Evolutionary conservation across 2,329 filamentous ascomycete species (phyloP).

Genomic region (Cyphellophora attinorum): DNA sequence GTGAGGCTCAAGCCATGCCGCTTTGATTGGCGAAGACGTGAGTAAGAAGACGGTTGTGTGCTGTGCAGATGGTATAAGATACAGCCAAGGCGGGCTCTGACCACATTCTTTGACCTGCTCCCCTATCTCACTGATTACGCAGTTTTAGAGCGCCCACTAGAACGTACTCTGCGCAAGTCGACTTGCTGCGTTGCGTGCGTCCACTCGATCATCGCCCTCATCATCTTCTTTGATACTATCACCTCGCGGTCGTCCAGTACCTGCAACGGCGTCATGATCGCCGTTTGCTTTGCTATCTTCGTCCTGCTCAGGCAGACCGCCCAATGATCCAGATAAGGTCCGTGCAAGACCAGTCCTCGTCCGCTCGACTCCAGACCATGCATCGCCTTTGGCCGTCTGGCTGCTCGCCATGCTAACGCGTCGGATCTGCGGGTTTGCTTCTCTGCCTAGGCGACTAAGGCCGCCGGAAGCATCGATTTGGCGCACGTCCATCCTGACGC

Average conservation of each 20-base stretch:
- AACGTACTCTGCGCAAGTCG: slow-evolving; percentile 91
- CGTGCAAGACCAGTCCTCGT: slow-evolving; percentile 68
- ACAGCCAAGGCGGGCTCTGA: no score
- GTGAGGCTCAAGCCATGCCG: no score
- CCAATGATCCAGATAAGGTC: slow-evolving; percentile 55
- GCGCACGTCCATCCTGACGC: slow-evolving; percentile 82
- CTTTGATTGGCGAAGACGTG: no score
- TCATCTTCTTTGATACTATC: slow-evolving; percentile 63
- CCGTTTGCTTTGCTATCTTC: slow-evolving; percentile 48
- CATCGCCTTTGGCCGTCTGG: slow-evolving; percentile 94
- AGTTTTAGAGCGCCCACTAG: no score
- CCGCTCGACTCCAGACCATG: slow-evolving; percentile 90
- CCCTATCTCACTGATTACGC: no score
- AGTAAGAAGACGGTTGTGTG: no score
- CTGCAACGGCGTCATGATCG: slow-evolving; percentile 20
- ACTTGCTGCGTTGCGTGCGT: slow-evolving; percentile 91
- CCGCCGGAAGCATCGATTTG: slow-evolving; percentile 87
- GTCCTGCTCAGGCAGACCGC: slow-evolving; percentile 54
- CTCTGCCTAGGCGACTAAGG: slow-evolving; percentile 77
- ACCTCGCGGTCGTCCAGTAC: slow-evolving; percentile 23
- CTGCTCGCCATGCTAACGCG: slow-evolving; percentile 72
- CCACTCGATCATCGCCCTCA: slow-evolving; percentile 81
- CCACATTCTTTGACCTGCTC: no score
- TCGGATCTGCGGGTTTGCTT: slow-evolving; percentile 67
- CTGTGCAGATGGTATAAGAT: no score